Evolutionary conservation across 208 protist species (phyloP).

Genomic region (Acanthamoeba castellanii): DNA sequence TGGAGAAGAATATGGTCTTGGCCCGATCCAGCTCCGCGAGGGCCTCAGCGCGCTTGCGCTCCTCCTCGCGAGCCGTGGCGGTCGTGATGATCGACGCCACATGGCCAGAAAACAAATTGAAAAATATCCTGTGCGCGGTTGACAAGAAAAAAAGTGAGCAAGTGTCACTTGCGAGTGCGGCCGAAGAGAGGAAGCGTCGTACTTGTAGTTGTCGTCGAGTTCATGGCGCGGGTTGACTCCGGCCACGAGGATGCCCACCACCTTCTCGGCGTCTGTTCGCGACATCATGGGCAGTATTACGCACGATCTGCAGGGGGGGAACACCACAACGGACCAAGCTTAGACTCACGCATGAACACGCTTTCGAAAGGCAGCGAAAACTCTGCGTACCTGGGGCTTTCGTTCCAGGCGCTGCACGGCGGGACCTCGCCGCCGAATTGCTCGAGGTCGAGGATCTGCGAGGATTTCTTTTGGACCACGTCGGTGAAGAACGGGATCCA

Average conservation of each 20-base stretch:
- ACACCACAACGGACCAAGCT: not conserved
- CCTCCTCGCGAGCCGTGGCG: conserved; percentile 50
- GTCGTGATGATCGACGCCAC: conserved; percentile 64
- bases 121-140: not conserved
- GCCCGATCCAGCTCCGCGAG: conserved; percentile 77
- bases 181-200: not conserved
- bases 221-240: conserved; percentile 57
- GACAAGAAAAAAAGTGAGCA: not conserved
- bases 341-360: not conserved
- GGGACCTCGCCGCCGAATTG: not conserved
- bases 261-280: conserved; percentile 42
- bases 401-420: conserved; percentile 53
- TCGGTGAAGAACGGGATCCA: conserved; percentile 59
- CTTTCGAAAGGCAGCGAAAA: no score
- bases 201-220: conserved; percentile 60
- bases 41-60: conserved; percentile 56
- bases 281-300: conserved; percentile 65
- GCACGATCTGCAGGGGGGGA: not conserved
- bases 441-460: conserved; percentile 26
- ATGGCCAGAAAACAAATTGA: conserved; percentile 57
- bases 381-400: conserved; percentile 37
- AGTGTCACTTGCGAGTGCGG: not conserved
- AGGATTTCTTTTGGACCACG: conserved; percentile 39
- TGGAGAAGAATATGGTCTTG: conserved; percentile 81
- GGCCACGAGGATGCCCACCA: conserved; percentile 59